Base-by-base conservation (phyloP, 345 rosid genomes). In the Rhodamnia argentea region DNA sequence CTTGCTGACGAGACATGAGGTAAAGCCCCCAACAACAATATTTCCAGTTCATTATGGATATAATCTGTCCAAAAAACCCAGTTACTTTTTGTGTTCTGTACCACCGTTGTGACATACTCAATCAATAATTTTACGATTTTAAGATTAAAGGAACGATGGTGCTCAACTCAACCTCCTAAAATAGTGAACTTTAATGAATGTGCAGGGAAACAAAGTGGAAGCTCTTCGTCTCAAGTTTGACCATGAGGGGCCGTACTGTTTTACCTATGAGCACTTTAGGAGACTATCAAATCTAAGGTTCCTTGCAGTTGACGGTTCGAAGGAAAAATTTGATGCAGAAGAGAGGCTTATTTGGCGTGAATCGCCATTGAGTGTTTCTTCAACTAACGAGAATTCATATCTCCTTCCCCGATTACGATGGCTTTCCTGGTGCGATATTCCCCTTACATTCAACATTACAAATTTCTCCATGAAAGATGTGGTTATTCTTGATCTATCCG, bases 61-160 rank as follows among this genome's bases (percentile, higher is more conserved):
- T n/a, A n/a, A n/a, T n/a, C n/a, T n/a, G n/a, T n/a, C n/a, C n/a
- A n/a, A n/a, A n/a, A n/a, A n/a, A n/a, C n/a, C n/a, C n/a, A n/a
- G n/a, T n/a, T 59, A 59, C 0, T n/a, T n/a, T 59, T 13, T n/a
- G 37, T 59, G 2, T 59, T 0, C 15, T n/a, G 18, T n/a, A n/a
- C 18, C 9, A 13, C 37, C 2, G 0, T n/a, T 0, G 0, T 0
- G 1, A 59, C 2, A 7, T 59, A 6, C 4, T n/a, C 70, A 13
- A n/a, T 9, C 9, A 0, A n/a, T 13, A 1, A 1, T 59, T n/a
- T 59, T 59, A 4, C 0, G n/a, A 2, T 59, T n/a, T 59, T n/a
- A 26, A 58, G 3, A 58, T 26, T 58, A 58, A 11, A 11, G 29
- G 29, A 58, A 58, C 0, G 1, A 1, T 0, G 10, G 29, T 26